Conservation (phyloP, 108 stramenopile species). For the Seminavis robusta region DNA sequence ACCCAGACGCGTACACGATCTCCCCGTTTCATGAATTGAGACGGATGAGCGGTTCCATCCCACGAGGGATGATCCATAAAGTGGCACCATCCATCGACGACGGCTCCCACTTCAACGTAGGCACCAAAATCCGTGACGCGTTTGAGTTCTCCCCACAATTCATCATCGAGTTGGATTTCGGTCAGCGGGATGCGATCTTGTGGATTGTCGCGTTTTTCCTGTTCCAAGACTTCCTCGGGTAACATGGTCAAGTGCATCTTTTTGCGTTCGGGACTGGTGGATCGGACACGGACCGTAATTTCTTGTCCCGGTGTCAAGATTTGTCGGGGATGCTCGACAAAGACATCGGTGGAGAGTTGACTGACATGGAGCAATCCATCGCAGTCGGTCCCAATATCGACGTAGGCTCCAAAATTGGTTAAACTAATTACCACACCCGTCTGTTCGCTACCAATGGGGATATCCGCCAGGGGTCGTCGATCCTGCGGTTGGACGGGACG, state of each 20-base stretch:
- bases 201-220: slow-evolving; percentile 48
- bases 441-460: slow-evolving; percentile 49
- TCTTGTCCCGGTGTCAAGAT: slow-evolving; percentile 70
- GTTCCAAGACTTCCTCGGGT: slow-evolving; percentile 33
- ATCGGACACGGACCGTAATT: slow-evolving; percentile 62
- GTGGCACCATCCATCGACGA: slow-evolving; percentile 86
- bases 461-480: slow-evolving; percentile 42
- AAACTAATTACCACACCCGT: slow-evolving; percentile 74
- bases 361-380: slow-evolving; percentile 87
- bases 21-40: slow-evolving; percentile 63
- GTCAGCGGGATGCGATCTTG: slow-evolving; percentile 61
- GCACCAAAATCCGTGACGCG: slow-evolving; percentile 90
- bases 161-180: slow-evolving; percentile 82
- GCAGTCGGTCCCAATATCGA: slow-evolving; percentile 86
- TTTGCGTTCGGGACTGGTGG: slow-evolving; percentile 48
- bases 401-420: slow-evolving; percentile 86
- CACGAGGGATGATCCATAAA: slow-evolving; percentile 90
- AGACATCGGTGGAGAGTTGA: slow-evolving; percentile 66
- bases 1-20: slow-evolving; percentile 85
- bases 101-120: slow-evolving; percentile 88
- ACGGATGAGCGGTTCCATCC: slow-evolving; percentile 46
- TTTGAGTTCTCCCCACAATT: slow-evolving; percentile 87
- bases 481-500: slow-evolving; percentile 48
- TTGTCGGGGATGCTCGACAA: slow-evolving; percentile 77
- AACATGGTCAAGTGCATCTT: slow-evolving; percentile 85